These are phyloP conservation scores for Nemania sp. DNA, from an alignment of 2,329 filamentous ascomycete genomes.

Conservation along the genomic window DNA sequence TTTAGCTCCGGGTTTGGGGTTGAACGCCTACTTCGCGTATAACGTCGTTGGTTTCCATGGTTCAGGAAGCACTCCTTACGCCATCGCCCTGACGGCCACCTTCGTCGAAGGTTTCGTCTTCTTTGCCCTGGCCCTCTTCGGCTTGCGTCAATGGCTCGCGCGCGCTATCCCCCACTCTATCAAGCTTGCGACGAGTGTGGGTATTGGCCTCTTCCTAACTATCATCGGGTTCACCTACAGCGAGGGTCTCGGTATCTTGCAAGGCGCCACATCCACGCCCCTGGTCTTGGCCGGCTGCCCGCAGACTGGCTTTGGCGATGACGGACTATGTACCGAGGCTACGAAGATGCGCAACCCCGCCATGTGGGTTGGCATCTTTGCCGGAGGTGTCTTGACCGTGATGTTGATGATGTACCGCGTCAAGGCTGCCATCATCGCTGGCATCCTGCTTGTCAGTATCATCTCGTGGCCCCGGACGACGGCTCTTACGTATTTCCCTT, in stretches of 20 bases:
- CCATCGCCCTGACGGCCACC: constrained; percentile 83
- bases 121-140: constrained; percentile 80
- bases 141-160: constrained; percentile 89
- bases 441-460: constrained; percentile 85
- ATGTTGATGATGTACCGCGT: constrained; percentile 87
- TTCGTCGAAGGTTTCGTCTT: constrained; percentile 92
- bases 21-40: constrained; percentile 88
- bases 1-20: constrained; percentile 79
- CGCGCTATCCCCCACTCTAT: constrained; percentile 85
- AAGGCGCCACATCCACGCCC: constrained; percentile 75
- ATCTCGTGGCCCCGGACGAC: constrained; percentile 88
- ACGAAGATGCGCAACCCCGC: constrained; percentile 85
- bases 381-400: constrained; percentile 81
- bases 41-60: constrained; percentile 81
- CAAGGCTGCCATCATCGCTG: constrained; percentile 86
- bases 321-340: constrained; percentile 70
- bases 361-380: constrained; percentile 91
- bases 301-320: constrained; percentile 53
- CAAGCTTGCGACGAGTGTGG: constrained; percentile 87
- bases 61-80: constrained; percentile 77
- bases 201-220: constrained; percentile 85
- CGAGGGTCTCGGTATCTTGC: constrained; percentile 83
- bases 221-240: constrained; percentile 82
- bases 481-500: constrained; percentile 82
- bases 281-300: constrained; percentile 80